Conservation (phyloP, 805 yeast genomes). For the Suhomyces kilbournensis region DNA sequence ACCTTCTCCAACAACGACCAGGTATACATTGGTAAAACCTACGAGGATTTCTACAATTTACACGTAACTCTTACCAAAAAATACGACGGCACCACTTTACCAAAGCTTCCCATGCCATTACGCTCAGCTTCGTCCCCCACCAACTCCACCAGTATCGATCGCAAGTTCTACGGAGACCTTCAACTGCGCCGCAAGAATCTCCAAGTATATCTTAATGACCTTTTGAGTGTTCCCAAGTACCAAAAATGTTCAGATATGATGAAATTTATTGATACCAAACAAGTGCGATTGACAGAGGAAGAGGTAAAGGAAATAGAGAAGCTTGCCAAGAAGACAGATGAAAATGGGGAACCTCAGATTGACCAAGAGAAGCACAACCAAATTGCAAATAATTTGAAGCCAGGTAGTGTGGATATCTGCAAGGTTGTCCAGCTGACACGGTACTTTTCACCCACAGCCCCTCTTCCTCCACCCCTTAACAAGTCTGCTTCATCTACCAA, state of each 20-base stretch:
- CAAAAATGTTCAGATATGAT: conserved; percentile 6
- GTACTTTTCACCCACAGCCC: conserved; percentile 21
- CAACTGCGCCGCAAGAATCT: conserved; percentile 22
- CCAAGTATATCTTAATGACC: conserved; percentile 22
- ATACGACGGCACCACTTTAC: conserved; percentile 15
- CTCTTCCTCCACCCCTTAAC: conserved; percentile 15
- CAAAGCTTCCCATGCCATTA: conserved; percentile 31
- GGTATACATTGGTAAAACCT: conserved; percentile 27
- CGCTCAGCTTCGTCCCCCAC: conserved; percentile 6
- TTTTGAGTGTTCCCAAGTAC: conserved; percentile 11
- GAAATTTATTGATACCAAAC: conserved; percentile 6
- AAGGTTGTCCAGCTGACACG: conserved; percentile 7
- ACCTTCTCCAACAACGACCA: conserved; percentile 20
- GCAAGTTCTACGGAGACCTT: conserved; percentile 13
- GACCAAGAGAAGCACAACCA: not conserved
- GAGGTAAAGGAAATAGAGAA: conserved; percentile 10
- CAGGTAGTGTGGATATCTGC: conserved; percentile 19
- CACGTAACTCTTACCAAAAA: conserved; percentile 17
- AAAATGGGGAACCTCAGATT: not conserved
- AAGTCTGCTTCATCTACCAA: conserved; percentile 1
- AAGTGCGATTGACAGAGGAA: conserved; percentile 1
- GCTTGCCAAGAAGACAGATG: not conserved
- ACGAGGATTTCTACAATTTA: conserved; percentile 37
- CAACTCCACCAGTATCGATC: conserved; percentile 8
- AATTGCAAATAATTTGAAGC: conserved; percentile 12